Evolutionary conservation across 305 asterid genomes (phyloP).

Genomic region (Fraxinus albicans): DNA sequence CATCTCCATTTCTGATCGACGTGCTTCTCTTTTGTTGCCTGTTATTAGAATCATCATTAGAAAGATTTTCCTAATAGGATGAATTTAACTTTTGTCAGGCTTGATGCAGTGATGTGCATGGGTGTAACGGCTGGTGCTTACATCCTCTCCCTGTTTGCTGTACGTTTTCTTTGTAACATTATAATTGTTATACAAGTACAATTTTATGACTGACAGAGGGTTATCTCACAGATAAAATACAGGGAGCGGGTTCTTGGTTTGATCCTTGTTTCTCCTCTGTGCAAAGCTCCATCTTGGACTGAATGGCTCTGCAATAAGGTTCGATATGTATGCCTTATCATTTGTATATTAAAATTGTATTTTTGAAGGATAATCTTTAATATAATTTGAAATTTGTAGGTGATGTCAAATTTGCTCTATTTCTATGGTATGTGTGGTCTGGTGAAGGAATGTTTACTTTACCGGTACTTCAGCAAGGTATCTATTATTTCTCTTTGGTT

Average conservation of each 20-base stretch:
- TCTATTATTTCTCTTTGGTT: neutral
- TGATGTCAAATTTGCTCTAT: slow-evolving; percentile 78
- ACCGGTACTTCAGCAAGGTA: slow-evolving; percentile 90
- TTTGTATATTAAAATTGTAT: neutral
- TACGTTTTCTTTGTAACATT: slow-evolving; percentile 34
- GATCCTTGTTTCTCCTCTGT: slow-evolving; percentile 84
- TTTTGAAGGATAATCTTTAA: slow-evolving; percentile 13
- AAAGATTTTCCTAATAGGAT: slow-evolving; percentile 25
- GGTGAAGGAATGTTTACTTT: slow-evolving; percentile 70
- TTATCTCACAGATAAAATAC: slow-evolving; percentile 60
- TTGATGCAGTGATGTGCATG: slow-evolving; percentile 90
- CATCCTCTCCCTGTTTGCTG: slow-evolving; percentile 74
- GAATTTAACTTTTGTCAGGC: slow-evolving; percentile 48
- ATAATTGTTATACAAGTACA: slow-evolving; percentile 1
- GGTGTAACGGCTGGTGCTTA: slow-evolving; percentile 93
- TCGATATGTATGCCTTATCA: neutral
- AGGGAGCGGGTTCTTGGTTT: slow-evolving; percentile 82
- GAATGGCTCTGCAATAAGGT: slow-evolving; percentile 94
- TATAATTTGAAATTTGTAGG: slow-evolving; percentile 37
- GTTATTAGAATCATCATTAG: neutral
- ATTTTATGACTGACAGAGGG: slow-evolving; percentile 20
- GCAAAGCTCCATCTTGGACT: slow-evolving; percentile 87
- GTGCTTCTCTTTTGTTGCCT: slow-evolving; percentile 13
- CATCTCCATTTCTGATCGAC: neutral
- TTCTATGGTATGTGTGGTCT: slow-evolving; percentile 76